Percentiles rank a stretch among this genome's conserved stretches.
Evolutionary conservation across 139 green algal species (phyloP).

Genomic region (Closterium sp.): DNA sequence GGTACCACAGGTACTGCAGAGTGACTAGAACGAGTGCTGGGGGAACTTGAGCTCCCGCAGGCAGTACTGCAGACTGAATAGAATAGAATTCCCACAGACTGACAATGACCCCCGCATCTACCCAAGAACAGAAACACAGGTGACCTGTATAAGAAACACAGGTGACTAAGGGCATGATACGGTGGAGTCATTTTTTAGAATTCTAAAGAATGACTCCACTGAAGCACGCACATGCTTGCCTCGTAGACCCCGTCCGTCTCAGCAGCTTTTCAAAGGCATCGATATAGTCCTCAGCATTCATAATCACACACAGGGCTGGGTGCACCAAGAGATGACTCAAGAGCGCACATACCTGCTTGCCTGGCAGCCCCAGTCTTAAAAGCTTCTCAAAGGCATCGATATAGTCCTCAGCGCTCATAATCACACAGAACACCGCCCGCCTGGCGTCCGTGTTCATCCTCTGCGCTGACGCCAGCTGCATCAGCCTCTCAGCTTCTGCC

Average conservation of each 20-base stretch:
- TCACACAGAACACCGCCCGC: constrained; percentile 52
- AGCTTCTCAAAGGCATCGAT: constrained; percentile 59
- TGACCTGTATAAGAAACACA: too few species aligned
- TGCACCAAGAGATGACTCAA: too few species aligned
- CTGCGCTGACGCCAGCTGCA: constrained; percentile 54
- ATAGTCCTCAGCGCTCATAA: constrained; percentile 54
- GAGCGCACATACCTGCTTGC: constrained; percentile 47
- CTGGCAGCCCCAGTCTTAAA: constrained; percentile 41
- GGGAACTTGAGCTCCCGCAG: too few species aligned
- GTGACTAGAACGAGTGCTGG: too few species aligned
- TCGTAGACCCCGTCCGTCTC: constrained; percentile 41
- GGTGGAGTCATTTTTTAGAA: too few species aligned
- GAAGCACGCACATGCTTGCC: constrained; percentile 13
- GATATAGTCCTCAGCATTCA: constrained; percentile 50
- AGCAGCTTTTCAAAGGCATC: constrained; percentile 56
- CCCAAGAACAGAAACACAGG: too few species aligned
- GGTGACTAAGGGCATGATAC: too few species aligned
- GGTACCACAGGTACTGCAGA: constrained; percentile 80
- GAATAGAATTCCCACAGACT: too few species aligned
- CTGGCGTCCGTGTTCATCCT: constrained; percentile 56
- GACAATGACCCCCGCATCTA: too few species aligned
- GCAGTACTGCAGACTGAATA: too few species aligned
- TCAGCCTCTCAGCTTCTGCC: constrained; percentile 28
- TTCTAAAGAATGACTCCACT: too few species aligned
- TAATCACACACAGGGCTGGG: too few species aligned